phyloP scores from a whole-genome alignment of 257 asterid species.

The Cruciata laevipes region DNA sequence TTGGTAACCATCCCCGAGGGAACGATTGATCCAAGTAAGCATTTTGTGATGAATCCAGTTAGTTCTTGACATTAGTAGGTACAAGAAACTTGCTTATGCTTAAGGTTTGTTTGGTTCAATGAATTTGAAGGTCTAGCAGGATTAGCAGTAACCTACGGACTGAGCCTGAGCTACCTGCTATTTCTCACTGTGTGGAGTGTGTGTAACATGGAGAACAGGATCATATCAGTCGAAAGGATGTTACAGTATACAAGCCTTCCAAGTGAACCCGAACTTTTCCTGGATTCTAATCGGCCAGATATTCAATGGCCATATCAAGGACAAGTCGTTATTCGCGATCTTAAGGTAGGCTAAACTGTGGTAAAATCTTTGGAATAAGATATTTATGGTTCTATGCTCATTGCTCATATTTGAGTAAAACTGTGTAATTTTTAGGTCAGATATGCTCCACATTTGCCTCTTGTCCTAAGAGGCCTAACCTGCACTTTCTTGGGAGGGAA shows the following conservation, averaged over 20 bases:
- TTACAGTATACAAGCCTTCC: slow-evolving; percentile 63
- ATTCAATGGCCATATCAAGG: slow-evolving; percentile 66
- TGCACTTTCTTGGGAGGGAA: slow-evolving; percentile 83
- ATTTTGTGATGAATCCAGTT: neutral
- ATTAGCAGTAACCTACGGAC: slow-evolving; percentile 80
- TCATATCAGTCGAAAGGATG: slow-evolving; percentile 86
- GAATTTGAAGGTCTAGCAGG: slow-evolving; percentile 69
- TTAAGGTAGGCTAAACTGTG: slow-evolving; percentile 42
- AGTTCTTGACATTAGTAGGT: neutral
- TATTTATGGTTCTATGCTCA: neutral
- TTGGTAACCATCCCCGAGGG: slow-evolving; percentile 68
- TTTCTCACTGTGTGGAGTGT: slow-evolving; percentile 59
- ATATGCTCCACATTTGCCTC: slow-evolving; percentile 89
- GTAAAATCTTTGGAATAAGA: neutral
- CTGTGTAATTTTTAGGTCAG: slow-evolving; percentile 42
- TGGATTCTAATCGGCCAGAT: slow-evolving; percentile 55
- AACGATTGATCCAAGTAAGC: slow-evolving; percentile 73
- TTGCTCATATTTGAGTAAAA: slow-evolving; percentile 11
- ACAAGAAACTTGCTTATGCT: neutral
- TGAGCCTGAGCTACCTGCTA: slow-evolving; percentile 56
- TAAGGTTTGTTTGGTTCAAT: neutral
- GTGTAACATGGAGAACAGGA: slow-evolving; percentile 67
- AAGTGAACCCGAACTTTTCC: slow-evolving; percentile 69
- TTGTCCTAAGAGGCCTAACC: slow-evolving; percentile 70
- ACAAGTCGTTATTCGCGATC: slow-evolving; percentile 57